phyloP scores from a whole-genome alignment of 352 stramenopile genomes.

The Globisporangium cystogenes region DNA sequence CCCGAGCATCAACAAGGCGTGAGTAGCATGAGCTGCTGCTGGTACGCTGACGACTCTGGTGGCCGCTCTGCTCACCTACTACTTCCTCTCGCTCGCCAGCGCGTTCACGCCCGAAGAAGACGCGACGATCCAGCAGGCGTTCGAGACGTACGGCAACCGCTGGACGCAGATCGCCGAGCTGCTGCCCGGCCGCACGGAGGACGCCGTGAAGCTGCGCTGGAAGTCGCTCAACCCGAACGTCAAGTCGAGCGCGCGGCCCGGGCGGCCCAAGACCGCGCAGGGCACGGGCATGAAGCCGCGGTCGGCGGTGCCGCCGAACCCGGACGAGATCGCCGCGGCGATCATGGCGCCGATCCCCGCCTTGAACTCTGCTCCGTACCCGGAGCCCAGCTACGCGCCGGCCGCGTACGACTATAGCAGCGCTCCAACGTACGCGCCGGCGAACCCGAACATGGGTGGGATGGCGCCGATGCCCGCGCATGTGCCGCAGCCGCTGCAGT shows the following conservation, averaged over 20 bases:
- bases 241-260: conserved; percentile 51
- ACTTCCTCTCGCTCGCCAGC: too few species aligned
- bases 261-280: conserved; percentile 53
- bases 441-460: background rate
- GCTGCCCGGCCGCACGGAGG: conserved; percentile 86
- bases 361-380: conserved; percentile 3
- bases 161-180: conserved; percentile 96
- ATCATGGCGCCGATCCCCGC: conserved; percentile 27
- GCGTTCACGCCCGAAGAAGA: conserved; percentile 95
- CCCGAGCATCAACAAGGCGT: conserved; percentile 92
- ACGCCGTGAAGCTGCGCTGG: conserved; percentile 86
- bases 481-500: too few species aligned
- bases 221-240: conserved; percentile 63
- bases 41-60: too few species aligned
- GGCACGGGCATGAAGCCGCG: conserved; percentile 47
- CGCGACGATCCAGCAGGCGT: conserved; percentile 86
- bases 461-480: conserved; percentile 4
- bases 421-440: conserved; percentile 18
- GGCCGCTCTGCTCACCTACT: too few species aligned
- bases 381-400: conserved; percentile 7
- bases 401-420: conserved; percentile 4
- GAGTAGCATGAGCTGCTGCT: too few species aligned
- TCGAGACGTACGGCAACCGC: conserved; percentile 91
- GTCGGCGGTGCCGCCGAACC: conserved; percentile 34
- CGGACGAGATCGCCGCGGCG: conserved; percentile 47